phyloP scores from a whole-genome alignment of 2,329 filamentous ascomycete species.

The Cryphonectria carpinicola region DNA sequence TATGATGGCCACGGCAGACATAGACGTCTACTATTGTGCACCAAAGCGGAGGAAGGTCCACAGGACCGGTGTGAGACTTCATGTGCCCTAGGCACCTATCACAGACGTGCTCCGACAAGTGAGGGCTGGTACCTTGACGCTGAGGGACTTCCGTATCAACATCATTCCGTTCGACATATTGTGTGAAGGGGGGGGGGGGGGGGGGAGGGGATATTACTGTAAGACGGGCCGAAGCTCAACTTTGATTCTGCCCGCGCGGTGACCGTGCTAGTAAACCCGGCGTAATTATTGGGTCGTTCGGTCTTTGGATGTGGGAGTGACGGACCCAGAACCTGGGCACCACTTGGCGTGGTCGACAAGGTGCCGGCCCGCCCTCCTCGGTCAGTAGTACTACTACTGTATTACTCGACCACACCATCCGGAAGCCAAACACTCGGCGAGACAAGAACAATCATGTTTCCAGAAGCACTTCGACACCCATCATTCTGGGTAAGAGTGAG shows the following conservation, averaged over 20 bases:
- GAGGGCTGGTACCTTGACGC: not conserved
- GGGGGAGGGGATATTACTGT: not conserved
- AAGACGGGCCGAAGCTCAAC: not conserved
- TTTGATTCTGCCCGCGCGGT: not conserved
- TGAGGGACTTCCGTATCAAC: not conserved
- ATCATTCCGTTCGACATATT: not conserved
- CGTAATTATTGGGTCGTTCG: not conserved
- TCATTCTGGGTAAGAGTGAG: not conserved
- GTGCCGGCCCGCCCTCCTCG: not conserved
- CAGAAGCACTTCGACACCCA: not conserved
- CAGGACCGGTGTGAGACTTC: not conserved
- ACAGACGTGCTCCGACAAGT: not conserved
- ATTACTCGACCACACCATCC: not conserved
- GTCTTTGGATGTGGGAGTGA: not conserved
- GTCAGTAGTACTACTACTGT: not conserved
- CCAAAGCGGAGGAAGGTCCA: not conserved
- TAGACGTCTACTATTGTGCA: not conserved
- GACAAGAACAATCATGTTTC: not conserved
- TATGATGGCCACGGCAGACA: not conserved
- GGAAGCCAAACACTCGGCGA: too few relatives aligned
- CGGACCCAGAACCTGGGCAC: not conserved
- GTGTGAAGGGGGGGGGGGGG: not conserved
- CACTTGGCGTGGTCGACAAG: not conserved
- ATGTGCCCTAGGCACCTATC: not conserved
- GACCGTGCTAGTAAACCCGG: not conserved